A percentile compares a stretch with the other conserved stretches of the same genome.
Conservation (phyloP, 2,329 filamentous ascomycete genomes). For the Aureobasidium sp. region DNA sequence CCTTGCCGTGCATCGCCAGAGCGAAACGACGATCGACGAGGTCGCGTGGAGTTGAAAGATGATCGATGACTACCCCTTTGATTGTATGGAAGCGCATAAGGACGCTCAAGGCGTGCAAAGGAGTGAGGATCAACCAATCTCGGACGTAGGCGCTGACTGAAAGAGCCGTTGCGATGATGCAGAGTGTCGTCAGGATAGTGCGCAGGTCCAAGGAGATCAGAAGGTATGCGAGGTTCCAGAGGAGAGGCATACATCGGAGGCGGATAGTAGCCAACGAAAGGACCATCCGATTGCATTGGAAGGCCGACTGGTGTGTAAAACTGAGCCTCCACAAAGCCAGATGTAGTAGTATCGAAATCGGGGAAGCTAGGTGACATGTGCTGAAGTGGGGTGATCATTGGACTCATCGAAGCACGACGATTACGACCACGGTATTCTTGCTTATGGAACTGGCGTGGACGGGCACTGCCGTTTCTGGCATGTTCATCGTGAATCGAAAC, state of each 20-base stretch:
- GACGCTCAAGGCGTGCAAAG: not conserved
- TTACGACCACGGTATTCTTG: not conserved
- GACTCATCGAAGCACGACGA: not conserved
- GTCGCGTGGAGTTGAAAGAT: not conserved
- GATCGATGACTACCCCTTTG: not conserved
- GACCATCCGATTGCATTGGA: not conserved
- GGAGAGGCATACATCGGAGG: not conserved
- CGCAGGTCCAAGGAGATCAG: not conserved
- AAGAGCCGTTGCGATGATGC: not conserved
- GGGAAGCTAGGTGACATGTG: not conserved
- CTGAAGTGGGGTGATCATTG: not conserved
- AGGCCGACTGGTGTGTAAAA: not conserved
- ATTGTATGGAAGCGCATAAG: not conserved
- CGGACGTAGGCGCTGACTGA: not conserved
- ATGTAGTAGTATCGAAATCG: not conserved
- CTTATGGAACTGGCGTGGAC: not conserved
- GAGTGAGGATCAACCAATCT: conserved; percentile 7
- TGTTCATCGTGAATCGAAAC: not conserved
- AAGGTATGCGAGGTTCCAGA: not conserved
- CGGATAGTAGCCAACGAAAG: not conserved
- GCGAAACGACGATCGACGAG: not conserved
- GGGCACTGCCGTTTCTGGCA: not conserved
- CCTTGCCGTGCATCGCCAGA: not conserved
- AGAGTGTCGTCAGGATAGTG: not conserved
- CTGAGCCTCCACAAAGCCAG: not conserved